Conservation (phyloP, 1,284 basidiomycete species). For the Mycena citricolor region DNA sequence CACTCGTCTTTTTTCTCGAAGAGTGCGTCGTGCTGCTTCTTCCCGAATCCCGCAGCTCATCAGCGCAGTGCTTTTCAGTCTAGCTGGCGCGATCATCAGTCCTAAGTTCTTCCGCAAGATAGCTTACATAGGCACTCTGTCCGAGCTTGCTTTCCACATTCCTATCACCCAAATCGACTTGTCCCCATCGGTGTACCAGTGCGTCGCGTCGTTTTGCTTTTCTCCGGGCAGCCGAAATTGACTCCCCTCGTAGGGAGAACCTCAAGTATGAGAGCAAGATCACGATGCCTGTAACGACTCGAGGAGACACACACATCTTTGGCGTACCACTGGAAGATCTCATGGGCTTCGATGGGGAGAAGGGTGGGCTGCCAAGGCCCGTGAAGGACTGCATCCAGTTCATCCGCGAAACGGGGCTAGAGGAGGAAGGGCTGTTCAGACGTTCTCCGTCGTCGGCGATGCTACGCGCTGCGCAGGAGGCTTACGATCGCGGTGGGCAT, state of each 20-base stretch:
- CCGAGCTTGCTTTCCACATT: constrained; percentile 70
- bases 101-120: constrained; percentile 89
- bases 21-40: constrained; percentile 46
- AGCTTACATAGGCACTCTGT: constrained; percentile 70
- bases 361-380: constrained; percentile 74
- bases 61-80: constrained; percentile 72
- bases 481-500: constrained; percentile 46
- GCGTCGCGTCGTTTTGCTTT: constrained; percentile 21
- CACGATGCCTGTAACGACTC: constrained; percentile 54
- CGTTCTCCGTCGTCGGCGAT: constrained; percentile 71
- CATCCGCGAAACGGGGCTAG: constrained; percentile 57
- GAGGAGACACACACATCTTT: constrained; percentile 57
- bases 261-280: constrained; percentile 69
- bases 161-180: constrained; percentile 85
- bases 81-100: constrained; percentile 83
- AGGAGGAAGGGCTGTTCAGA: constrained; percentile 79
- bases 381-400: constrained; percentile 76
- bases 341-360: constrained; percentile 82
- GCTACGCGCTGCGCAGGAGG: constrained; percentile 72
- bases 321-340: constrained; percentile 77
- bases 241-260: constrained; percentile 56
- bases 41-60: constrained; percentile 6
- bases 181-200: constrained; percentile 79
- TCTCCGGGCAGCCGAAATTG: constrained; percentile 2
- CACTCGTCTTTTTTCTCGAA: constrained; percentile 87